Percentiles rank a stretch among this genome's conserved stretches.
phyloP scores from a whole-genome alignment of 768 basidiomycete species.

The Boletellus ananiceps region DNA sequence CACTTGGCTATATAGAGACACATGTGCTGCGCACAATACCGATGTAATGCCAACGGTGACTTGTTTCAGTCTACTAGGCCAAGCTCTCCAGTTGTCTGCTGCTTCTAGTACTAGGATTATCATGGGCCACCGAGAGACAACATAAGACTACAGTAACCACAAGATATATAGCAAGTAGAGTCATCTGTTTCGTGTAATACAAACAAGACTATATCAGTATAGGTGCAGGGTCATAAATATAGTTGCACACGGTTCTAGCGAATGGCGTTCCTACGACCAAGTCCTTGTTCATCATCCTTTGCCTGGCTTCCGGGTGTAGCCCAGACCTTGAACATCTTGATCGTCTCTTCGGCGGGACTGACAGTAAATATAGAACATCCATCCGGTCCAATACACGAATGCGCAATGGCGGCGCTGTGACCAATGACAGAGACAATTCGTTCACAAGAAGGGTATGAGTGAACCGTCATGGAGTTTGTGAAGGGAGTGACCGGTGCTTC shows the following conservation, averaged over 20 bases:
- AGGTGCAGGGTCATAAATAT: conserved; percentile 6
- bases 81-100: background rate
- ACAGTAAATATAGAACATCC: conserved; percentile 62
- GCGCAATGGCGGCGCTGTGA: conserved; percentile 51
- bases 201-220: conserved; percentile 5
- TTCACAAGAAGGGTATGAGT: conserved; percentile 49
- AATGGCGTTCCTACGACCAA: conserved; percentile 23
- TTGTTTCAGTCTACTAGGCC: background rate
- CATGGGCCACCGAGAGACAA: background rate
- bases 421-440: conserved; percentile 52
- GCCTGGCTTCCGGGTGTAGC: conserved; percentile 17
- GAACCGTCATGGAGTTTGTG: conserved; percentile 45
- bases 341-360: conserved; percentile 59
- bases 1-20: background rate
- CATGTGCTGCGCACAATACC: background rate
- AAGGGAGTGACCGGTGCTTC: conserved; percentile 23
- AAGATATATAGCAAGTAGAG: conserved; percentile 8
- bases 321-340: conserved; percentile 76
- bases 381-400: conserved; percentile 60
- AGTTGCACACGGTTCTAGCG: conserved; percentile 17
- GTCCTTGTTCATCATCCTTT: conserved; percentile 19
- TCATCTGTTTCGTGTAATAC: conserved; percentile 1
- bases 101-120: background rate
- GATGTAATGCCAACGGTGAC: too few relatives aligned
- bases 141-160: conserved; percentile 7